These are phyloP conservation scores for Xylariaceae sp. DNA, from an alignment of 2,329 filamentous ascomycete species.

Conservation along the genomic window DNA sequence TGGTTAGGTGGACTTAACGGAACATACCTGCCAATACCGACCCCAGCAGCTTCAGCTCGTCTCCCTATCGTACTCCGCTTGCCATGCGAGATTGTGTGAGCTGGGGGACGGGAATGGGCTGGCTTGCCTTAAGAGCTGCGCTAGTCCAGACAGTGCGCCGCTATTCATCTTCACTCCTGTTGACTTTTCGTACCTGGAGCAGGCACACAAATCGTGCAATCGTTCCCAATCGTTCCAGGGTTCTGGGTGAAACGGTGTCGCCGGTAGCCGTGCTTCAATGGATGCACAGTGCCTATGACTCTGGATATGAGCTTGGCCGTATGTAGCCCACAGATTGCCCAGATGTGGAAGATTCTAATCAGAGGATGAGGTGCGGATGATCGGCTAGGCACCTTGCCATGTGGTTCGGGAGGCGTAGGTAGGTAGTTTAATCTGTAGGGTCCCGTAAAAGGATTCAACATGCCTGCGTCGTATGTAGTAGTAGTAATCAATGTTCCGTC, in stretches of 20 bases:
- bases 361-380: not conserved
- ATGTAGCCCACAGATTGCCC: not conserved
- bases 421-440: not conserved
- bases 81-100: not conserved
- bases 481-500: not conserved
- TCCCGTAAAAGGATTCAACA: not conserved
- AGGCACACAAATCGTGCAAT: not conserved
- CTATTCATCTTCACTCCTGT: not conserved
- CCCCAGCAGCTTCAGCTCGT: too few relatives aligned
- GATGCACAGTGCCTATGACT: not conserved
- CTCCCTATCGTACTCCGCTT: not conserved
- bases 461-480: not conserved
- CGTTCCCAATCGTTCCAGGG: not conserved
- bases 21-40: too few relatives aligned
- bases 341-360: not conserved
- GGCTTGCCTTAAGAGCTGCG: not conserved
- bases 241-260: not conserved
- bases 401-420: not conserved
- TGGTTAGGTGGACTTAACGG: too few relatives aligned
- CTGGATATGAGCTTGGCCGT: not conserved
- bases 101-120: not conserved
- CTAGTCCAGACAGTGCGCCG: too few relatives aligned
- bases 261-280: not conserved
- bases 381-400: not conserved
- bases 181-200: not conserved